A percentile compares a stretch with the other conserved stretches of the same genome.
These are phyloP conservation scores for Helotiales sp. DNA, from an alignment of 2,329 filamentous ascomycete species.

Conservation along the genomic window DNA sequence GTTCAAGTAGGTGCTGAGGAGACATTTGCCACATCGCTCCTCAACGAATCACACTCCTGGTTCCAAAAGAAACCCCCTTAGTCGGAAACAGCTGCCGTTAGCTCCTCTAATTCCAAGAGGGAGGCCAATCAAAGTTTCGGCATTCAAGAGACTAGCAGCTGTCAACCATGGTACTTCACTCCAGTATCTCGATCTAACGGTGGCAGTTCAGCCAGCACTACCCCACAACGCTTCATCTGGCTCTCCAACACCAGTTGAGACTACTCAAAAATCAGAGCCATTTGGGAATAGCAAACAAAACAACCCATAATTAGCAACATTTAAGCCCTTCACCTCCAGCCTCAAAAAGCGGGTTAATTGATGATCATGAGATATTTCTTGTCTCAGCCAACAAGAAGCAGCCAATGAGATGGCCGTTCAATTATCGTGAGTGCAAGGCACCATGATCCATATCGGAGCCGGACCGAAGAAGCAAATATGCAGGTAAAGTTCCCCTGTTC, in stretches of 20 bases:
- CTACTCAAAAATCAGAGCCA: neutral
- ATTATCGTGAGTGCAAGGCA: neutral
- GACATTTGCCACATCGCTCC: neutral
- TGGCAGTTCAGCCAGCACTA: conserved; percentile 10
- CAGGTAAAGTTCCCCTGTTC: too few relatives aligned
- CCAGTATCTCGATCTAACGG: neutral
- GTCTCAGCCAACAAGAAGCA: neutral
- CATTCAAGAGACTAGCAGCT: neutral
- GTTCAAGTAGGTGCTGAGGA: neutral
- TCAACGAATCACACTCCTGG: neutral
- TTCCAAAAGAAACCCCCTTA: neutral
- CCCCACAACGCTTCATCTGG: too few relatives aligned
- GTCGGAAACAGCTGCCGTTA: neutral
- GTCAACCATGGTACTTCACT: neutral
- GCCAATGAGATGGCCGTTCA: neutral
- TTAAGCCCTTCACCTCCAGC: neutral
- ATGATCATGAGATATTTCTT: neutral
- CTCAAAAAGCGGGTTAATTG: neutral
- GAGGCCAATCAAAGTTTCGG: conserved; percentile 7
- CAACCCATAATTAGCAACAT: neutral
- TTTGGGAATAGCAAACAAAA: too few relatives aligned
- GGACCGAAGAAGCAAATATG: neutral
- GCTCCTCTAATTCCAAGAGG: neutral
- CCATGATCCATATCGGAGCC: neutral
- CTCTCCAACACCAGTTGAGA: too few relatives aligned